A percentile compares a stretch with the other conserved stretches of the same genome.
Conservation (phyloP, 2,329 filamentous ascomycete genomes). For the Zasmidium cellare region DNA sequence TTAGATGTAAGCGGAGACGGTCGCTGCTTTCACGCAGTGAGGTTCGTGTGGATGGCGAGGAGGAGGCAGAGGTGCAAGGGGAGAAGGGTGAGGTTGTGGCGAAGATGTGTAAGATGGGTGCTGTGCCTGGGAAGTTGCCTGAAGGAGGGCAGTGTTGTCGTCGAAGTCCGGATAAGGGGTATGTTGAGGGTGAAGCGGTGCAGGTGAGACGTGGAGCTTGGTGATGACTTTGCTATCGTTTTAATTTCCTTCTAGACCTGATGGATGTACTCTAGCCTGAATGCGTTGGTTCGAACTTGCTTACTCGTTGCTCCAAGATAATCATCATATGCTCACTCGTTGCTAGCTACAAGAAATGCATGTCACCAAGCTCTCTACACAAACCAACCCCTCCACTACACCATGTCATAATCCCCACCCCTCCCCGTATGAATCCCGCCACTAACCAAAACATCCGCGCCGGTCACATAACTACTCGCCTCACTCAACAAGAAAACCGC, state of each 20-base stretch:
- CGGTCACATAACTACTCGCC: conserved; percentile 45
- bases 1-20: background rate
- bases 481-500: conserved; percentile 45
- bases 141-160: background rate
- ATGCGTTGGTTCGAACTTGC: no score
- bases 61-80: background rate
- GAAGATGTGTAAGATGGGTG: background rate
- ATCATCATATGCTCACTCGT: no score
- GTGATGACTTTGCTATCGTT: background rate
- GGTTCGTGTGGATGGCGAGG: background rate
- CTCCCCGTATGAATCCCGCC: conserved; percentile 29
- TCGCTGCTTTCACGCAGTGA: background rate
- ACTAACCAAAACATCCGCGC: conserved; percentile 35
- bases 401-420: conserved; percentile 22
- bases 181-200: background rate
- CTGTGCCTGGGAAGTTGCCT: no score
- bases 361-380: no score
- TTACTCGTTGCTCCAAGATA: no score
- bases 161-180: background rate
- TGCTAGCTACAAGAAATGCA: no score
- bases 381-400: background rate
- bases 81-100: background rate
- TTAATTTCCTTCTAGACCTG: no score
- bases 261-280: no score
- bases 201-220: background rate